Evolutionary conservation across 768 basidiomycete species (phyloP).

Genomic region (Xerocomellus intermedius): DNA sequence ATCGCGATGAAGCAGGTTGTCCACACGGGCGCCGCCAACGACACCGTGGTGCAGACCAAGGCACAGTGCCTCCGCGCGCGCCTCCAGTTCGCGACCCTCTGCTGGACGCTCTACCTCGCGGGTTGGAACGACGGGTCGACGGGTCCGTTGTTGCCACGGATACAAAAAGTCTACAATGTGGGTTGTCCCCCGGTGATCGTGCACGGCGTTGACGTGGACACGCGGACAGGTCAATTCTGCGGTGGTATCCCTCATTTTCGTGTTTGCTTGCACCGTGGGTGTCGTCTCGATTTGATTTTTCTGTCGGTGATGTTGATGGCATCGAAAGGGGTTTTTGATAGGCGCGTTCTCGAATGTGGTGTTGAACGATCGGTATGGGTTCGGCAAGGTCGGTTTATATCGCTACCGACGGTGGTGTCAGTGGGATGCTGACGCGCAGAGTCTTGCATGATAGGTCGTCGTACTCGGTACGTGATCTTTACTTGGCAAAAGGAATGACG

Average conservation of each 20-base stretch:
- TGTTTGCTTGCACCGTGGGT: slow-evolving; percentile 39
- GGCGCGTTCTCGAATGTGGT: slow-evolving; percentile 34
- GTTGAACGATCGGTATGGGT: slow-evolving; percentile 31
- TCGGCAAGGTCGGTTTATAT: slow-evolving; percentile 30
- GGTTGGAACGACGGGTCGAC: slow-evolving; percentile 42
- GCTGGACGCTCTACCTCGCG: slow-evolving; percentile 34
- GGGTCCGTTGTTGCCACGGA: slow-evolving; percentile 39
- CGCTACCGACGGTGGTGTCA: not conserved
- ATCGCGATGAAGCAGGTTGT: not conserved
- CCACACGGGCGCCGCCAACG: not conserved
- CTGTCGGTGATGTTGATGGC: not conserved
- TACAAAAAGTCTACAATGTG: slow-evolving; percentile 38
- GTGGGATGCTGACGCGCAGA: not conserved
- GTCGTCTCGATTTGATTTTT: not conserved
- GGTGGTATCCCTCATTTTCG: slow-evolving; percentile 43
- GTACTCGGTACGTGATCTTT: slow-evolving; percentile 22
- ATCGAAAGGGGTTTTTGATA: slow-evolving; percentile 30
- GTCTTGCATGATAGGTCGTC: slow-evolving; percentile 20
- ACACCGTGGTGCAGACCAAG: slow-evolving; percentile 10
- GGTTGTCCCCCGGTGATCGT: slow-evolving; percentile 3
- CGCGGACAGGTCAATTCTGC: slow-evolving; percentile 35
- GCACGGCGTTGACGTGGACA: not conserved
- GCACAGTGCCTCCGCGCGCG: slow-evolving; percentile 21
- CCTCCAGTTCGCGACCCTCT: slow-evolving; percentile 36
- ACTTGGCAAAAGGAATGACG: no score